Base-by-base conservation (phyloP, 768 basidiomycete species). In the Phanerodontia chrysosporium region DNA sequence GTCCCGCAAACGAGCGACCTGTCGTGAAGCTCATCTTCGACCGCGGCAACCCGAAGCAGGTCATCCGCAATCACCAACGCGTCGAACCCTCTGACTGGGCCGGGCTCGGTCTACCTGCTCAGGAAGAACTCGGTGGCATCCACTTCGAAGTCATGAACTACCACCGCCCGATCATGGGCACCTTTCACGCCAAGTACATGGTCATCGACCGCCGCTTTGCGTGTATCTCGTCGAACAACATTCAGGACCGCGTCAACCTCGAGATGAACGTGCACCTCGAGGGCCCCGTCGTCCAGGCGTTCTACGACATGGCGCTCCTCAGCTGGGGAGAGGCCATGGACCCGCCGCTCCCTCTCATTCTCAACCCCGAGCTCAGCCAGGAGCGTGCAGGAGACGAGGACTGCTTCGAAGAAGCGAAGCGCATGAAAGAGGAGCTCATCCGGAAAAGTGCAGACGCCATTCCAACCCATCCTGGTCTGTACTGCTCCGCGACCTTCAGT, bases 1-100 rank as follows among this genome's bases (percentile, higher is more conserved):
- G 79, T 21, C 75, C 73, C 3, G 72, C 75, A 55, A 80, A 76
- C 59, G 35, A 53, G 16, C 12, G 52, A 12, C 76, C 84, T 16
- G 75, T 88, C 53, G 80, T 87, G 64, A 88, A 88, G 70, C 67
- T 89, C 67, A 80, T 87, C 63, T 89, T 87, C 68, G 87, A 89
- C 65, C 78, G 87, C 59, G 88, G 86, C 1, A 81, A 78, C 49
- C 71, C 80, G 61, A 79, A 80, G 68, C 85, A 87, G 60, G 54
- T 74, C 21, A 56, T 75, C 62, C 73, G 78, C 69, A 62, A 76
- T 67, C 85, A 83, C 58, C 70, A 80, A 16, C 58, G 72, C 10
- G 84, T 86, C 21, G 67, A 72, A 6, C 74, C 76, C 4, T 69
- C 73, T 10, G 80, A 76, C 51, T 84, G 80, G 76, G 55, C 22